phyloP scores from a whole-genome alignment of 805 yeast genomes.

The Candida multigemmis region DNA sequence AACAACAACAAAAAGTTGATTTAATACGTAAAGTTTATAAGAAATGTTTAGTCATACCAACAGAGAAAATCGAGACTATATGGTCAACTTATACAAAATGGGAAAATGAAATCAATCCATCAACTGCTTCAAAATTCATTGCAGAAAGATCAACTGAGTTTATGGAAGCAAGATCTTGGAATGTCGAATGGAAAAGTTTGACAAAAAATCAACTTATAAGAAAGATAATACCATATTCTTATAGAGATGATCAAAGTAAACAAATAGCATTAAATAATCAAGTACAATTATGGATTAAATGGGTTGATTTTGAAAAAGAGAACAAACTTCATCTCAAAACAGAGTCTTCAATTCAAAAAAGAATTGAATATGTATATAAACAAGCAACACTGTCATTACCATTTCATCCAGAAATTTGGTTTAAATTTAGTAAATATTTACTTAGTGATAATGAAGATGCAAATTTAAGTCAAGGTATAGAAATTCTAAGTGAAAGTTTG shows the following conservation, averaged over 20 bases:
- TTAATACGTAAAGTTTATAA: slow-evolving; percentile 65
- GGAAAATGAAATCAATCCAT: slow-evolving; percentile 68
- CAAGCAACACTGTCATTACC: slow-evolving; percentile 56
- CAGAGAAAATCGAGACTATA: slow-evolving; percentile 59
- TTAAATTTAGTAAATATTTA: slow-evolving; percentile 40
- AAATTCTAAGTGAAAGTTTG: slow-evolving; percentile 46
- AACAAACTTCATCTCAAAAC: slow-evolving; percentile 59
- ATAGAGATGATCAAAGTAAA: slow-evolving; percentile 10
- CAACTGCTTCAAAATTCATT: slow-evolving; percentile 77
- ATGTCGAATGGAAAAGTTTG: slow-evolving; percentile 57
- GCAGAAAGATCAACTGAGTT: slow-evolving; percentile 76
- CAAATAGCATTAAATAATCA: slow-evolving; percentile 25
- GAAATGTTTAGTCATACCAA: slow-evolving; percentile 66
- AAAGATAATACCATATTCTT: slow-evolving; percentile 18
- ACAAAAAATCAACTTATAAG: slow-evolving; percentile 41
- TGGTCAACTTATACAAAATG: slow-evolving; percentile 80
- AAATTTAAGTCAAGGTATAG: slow-evolving; percentile 31
- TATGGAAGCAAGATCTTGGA: slow-evolving; percentile 77
- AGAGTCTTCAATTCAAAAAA: slow-evolving; percentile 32
- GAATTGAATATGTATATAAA: slow-evolving; percentile 65
- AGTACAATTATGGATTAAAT: slow-evolving; percentile 50
- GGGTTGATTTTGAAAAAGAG: slow-evolving; percentile 73
- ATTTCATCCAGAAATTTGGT: slow-evolving; percentile 74
- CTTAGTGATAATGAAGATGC: slow-evolving; percentile 24
- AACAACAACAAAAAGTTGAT: slow-evolving; percentile 73